Evolutionary conservation across 2,329 filamentous ascomycete species (phyloP).

Genomic region (Thermochaetoides dissita): DNA sequence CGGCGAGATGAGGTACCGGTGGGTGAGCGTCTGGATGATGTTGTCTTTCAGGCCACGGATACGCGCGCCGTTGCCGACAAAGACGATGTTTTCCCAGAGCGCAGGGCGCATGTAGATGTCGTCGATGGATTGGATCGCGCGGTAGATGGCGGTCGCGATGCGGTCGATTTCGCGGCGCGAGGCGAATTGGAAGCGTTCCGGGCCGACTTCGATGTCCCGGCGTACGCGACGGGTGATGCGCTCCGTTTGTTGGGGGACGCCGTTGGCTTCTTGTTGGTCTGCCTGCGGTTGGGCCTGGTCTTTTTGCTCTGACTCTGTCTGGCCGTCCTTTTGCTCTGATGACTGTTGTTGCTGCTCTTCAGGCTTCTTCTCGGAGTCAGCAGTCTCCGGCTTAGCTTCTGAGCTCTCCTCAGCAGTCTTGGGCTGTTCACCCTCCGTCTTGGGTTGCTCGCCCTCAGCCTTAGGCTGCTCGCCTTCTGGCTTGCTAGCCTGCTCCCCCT

Average conservation of each 20-base stretch:
- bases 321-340: too few relatives aligned
- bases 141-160: conserved; percentile 72
- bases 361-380: too few relatives aligned
- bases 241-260: conserved; percentile 21
- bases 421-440: conserved; percentile 7
- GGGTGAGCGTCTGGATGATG: conserved; percentile 62
- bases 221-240: conserved; percentile 42
- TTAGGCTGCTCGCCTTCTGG: too few relatives aligned
- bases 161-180: conserved; percentile 63
- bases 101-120: conserved; percentile 73
- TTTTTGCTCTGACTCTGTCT: neutral
- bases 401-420: neutral
- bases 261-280: neutral
- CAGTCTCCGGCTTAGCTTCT: too few relatives aligned
- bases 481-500: too few relatives aligned
- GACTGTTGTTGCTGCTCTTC: too few relatives aligned
- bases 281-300: conserved; percentile 4
- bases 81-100: conserved; percentile 83
- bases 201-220: conserved; percentile 60
- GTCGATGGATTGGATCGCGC: conserved; percentile 66
- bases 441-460: conserved; percentile 7
- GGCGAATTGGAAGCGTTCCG: conserved; percentile 59
- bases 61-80: conserved; percentile 74
- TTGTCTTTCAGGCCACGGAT: conserved; percentile 75
- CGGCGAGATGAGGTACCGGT: conserved; percentile 80